Evolutionary conservation across 371 early-diverging fungal species (phyloP), one percentile per base, ranked within the genome.

Genomic region (Saksenaea oblongispora): DNA sequence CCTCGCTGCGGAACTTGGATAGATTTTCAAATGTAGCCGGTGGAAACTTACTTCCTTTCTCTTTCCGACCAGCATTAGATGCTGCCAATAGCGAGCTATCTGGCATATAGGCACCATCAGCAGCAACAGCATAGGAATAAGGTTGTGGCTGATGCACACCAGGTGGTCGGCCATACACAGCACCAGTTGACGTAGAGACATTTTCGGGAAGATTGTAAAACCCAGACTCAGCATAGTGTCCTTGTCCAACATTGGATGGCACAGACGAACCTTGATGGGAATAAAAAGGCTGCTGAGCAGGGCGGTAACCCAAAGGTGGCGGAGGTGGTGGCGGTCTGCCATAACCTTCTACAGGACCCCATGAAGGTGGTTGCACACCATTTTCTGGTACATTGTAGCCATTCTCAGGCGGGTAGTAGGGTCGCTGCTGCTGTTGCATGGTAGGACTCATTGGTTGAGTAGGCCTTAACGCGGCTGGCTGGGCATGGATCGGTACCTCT

Each of bases 1-100:
- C 93, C 34, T 92, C 90, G 10, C 86, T 78, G 15, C 95, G 84
- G 71, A 91, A 93, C 66, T 82, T 77, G 59, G 89, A 91, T 44
- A 97, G 65, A 11, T 88, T 83, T 42, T 93, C 90, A 17, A 79
- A 59, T 0, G 89, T 85, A 0, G 83, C 75, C 13, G 82, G 79
- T 54, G 75, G 79, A 35, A 80, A 79, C 18, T 61, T 67, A 34
- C 70, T 73, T 18, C 10, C 24, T 22, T 47, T 47, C 10, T 22
- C 10, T 31, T 70, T 61, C 22, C 66, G 64, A 9, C 79, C 79
- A 11, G 75, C 80, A 10, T 58, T 5, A 27, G 62, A 56, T 1
- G 80, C 76, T 7, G 68, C 73, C 15, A 73, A 61, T 5, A 79
- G 26, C 10, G 80, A 79, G 47, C 76, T 76, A 31, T 79, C 80